These are phyloP conservation scores for Marasmius oreades DNA, from an alignment of 1,284 basidiomycete species.

Conservation along the genomic window DNA sequence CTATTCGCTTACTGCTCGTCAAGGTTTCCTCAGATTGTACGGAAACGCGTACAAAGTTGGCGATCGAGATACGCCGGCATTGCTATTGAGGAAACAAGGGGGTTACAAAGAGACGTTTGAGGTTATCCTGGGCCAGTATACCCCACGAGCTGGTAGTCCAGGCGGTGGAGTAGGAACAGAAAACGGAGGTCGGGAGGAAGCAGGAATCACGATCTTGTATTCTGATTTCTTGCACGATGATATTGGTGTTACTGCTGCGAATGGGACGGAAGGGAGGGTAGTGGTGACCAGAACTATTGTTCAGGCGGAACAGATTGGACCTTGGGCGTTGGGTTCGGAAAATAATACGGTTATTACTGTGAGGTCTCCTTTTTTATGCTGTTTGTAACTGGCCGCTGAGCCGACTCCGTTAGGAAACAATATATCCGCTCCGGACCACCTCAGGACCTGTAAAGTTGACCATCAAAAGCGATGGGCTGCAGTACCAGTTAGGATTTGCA, in stretches of 20 bases:
- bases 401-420: background rate
- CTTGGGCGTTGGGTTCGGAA: conserved; percentile 30
- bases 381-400: background rate
- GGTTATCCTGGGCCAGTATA: conserved; percentile 27
- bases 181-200: conserved; percentile 21
- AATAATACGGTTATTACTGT: conserved; percentile 31
- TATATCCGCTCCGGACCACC: conserved; percentile 19
- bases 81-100: conserved; percentile 34
- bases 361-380: conserved; percentile 2
- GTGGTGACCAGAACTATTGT: conserved; percentile 28
- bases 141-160: conserved; percentile 21
- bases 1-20: conserved; percentile 25
- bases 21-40: conserved; percentile 26
- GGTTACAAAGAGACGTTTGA: conserved; percentile 33
- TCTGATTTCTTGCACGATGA: conserved; percentile 36
- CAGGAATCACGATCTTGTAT: conserved; percentile 32
- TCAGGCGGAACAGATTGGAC: conserved; percentile 30
- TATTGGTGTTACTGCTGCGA: conserved; percentile 27
- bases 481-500: conserved; percentile 30
- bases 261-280: conserved; percentile 16
- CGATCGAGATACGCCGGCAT: conserved; percentile 32
- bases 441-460: conserved; percentile 26
- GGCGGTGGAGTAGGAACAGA: background rate
- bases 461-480: conserved; percentile 25
- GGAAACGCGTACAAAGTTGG: conserved; percentile 33